Base-by-base conservation (phyloP, 1,284 basidiomycete species). In the Trametes sp. region DNA sequence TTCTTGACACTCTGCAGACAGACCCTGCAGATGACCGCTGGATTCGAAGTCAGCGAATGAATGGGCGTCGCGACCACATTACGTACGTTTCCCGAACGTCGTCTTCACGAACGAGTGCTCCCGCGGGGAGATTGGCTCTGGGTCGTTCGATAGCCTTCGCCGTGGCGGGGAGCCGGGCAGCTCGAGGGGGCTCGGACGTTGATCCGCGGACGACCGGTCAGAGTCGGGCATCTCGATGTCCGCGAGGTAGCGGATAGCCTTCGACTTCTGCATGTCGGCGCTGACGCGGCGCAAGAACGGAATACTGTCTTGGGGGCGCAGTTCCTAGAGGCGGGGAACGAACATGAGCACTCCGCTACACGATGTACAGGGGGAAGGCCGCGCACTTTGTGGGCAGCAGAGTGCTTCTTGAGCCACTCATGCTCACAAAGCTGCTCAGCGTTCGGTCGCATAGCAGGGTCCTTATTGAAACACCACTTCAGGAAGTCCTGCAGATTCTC, bases 211-310 rank as follows among this genome's bases (percentile, higher is more conserved):
- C 1, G 78, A 74, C 45, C 73, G 71, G 24, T 77, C 74, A 10
- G 71, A 68, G 26, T 87, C 86, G 1, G 82, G 78, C 68, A 80
- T 76, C 55, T 90, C 87, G 52, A 88, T 72, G 56, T 67, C 84
- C 74, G 62, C 61, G 76, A 81, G 78, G 67, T 84, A 84, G 55
- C 84, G 85, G 53, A 84, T 79, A 46, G 80, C 82, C 52, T 92
- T 90, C 29, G 85, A 81, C 71, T 90, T 90, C 62, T 92, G 90
- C 58, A 94, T 75, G 70, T 96, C 95, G 63, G 88, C 84, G 74
- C 93, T 96, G 73, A 97, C 91, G 4, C 96, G 89, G 21, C 94
- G 89, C 24, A 97, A 81, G 82, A 97, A 98, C 4, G 96, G 96
- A 38, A 98, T 93, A 69, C 93, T 96, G 72, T 98, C 96, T 74